Evolutionary conservation across 352 stramenopile species (phyloP).

Genomic region (Aphanomyces cochlioides): DNA sequence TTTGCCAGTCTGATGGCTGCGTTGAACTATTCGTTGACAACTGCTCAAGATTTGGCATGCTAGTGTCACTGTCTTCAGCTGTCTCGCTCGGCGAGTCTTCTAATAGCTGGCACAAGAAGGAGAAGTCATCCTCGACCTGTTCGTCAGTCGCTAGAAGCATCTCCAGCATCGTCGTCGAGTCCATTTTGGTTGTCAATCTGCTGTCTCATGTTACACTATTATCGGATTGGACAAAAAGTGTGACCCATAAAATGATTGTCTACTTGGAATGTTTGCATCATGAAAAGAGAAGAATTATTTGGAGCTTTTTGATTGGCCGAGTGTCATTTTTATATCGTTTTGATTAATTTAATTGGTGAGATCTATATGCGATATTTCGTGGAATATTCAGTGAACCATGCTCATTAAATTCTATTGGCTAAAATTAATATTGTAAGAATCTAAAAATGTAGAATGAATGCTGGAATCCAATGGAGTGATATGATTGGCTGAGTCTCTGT

Average conservation of each 20-base stretch:
- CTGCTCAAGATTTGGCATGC: neutral
- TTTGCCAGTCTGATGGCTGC: neutral
- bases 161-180: slow-evolving; percentile 9
- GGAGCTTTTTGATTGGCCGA: no score
- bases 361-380: no score
- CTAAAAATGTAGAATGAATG: no score
- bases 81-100: neutral
- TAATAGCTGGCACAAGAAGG: slow-evolving; percentile 5
- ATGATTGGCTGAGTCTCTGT: no score
- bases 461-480: no score
- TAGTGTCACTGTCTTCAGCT: neutral
- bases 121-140: slow-evolving; percentile 19
- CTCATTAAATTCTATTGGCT: no score
- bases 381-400: no score
- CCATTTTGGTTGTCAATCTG: neutral
- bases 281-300: no score
- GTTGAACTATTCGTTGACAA: neutral
- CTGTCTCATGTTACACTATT: neutral
- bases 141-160: slow-evolving; percentile 21
- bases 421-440: no score
- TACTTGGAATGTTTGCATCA: no score
- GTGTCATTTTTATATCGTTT: no score
- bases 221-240: neutral
- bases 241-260: neutral
- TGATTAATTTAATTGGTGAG: no score